phyloP scores from a whole-genome alignment of 257 asterid species.

The Solanum gracilifrons region DNA sequence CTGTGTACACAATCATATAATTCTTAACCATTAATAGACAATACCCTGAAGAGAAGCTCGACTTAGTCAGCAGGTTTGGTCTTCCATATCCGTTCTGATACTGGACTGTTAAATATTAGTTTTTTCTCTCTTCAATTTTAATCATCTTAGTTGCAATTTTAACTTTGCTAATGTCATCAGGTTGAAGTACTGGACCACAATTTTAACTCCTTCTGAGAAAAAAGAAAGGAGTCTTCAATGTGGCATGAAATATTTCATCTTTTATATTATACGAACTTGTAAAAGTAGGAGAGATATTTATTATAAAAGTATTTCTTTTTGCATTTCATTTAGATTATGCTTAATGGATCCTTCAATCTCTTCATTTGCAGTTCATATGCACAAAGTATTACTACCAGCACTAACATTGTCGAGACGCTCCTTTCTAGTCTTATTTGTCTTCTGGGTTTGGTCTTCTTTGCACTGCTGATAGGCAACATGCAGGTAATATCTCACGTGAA shows the following conservation, averaged over 20 bases:
- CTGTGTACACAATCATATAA: neutral
- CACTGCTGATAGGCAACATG: constrained; percentile 73
- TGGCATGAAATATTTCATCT: neutral
- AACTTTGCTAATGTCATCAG: neutral
- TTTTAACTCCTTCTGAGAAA: neutral
- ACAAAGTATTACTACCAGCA: constrained; percentile 49
- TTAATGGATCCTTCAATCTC: neutral
- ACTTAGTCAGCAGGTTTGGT: neutral
- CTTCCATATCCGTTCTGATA: neutral
- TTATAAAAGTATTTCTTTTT: neutral
- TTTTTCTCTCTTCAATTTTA: neutral
- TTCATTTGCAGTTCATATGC: constrained; percentile 61
- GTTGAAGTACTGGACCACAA: neutral
- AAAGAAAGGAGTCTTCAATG: neutral
- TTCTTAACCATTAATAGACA: neutral
- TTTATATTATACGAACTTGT: neutral
- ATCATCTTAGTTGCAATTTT: neutral
- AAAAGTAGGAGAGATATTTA: neutral
- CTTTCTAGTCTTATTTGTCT: constrained; percentile 64
- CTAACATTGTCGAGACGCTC: constrained; percentile 42
- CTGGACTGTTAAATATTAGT: neutral
- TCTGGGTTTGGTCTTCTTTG: constrained; percentile 72
- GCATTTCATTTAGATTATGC: neutral
- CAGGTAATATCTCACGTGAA: constrained; percentile 40
- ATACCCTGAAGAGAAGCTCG: neutral